Base-by-base conservation (phyloP, 148 eudicot species). In the Simmondsia chinensis region DNA sequence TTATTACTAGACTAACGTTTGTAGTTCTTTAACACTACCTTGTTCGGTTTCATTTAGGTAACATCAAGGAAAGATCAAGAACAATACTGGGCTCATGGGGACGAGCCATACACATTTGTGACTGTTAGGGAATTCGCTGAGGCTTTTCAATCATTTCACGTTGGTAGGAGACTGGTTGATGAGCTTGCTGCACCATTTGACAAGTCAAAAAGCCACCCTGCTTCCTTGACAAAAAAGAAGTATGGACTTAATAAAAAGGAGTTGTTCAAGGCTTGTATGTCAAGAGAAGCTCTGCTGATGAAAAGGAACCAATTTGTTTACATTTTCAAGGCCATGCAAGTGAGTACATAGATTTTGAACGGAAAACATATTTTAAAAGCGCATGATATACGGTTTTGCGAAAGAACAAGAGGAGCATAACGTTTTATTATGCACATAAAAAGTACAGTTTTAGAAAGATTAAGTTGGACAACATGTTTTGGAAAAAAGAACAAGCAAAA, bases 51-150 rank as follows among this genome's bases (percentile, higher is more conserved):
- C 16, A 14, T 38, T 9, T 5, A 88, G 96, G 96, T 88, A 20
- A 87, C 96, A 17, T 88, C 96, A 20, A 70, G 31, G 65, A 88
- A 83, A 61, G 96, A 88, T 48, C 96, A 88, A 54, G 86, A 41
- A 46, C 96, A 88, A 52, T 88, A 88, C 57, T 80, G 96, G 96
- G 94, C 79, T 15, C 75, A 83, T 61, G 19, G 72, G 66, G 72
- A 89, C 20, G 73, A 48, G 60, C 91, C 91, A 16, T 83, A 88
- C 30, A 66, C 42, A 20, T 88, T 66, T 62, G 43, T 88, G 55
- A 54, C 83, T 19, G 81, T 71, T 45, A 42, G 68, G 31, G 61
- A 66, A 52, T 72, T 88, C 42, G 89, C 97, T n/a, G 81, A 77
- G 60, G 83, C 76, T 20, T 88, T 77, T 46, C 72, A 29, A 44